A percentile compares a stretch with the other conserved stretches of the same genome.
These are phyloP conservation scores for Candida quercuum DNA, from an alignment of 805 yeast genomes.

Conservation along the genomic window DNA sequence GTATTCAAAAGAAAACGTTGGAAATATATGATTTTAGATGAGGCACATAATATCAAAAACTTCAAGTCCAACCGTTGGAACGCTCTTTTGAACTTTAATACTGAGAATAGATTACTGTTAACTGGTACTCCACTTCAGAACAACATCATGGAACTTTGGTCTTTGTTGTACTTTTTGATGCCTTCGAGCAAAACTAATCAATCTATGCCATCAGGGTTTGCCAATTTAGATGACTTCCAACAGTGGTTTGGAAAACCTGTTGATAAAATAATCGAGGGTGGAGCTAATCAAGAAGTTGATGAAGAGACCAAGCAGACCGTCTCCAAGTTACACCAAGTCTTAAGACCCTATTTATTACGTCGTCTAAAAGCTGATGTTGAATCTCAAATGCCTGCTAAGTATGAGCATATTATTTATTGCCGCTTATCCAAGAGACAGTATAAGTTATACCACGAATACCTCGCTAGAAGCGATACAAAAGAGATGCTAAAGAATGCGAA, in stretches of 20 bases:
- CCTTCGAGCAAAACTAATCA: conserved; percentile 73
- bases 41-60: conserved; percentile 96
- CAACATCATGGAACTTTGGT: conserved; percentile 94
- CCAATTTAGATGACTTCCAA: conserved; percentile 91
- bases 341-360: conserved; percentile 87
- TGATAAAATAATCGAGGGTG: conserved; percentile 82
- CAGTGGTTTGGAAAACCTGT: conserved; percentile 99
- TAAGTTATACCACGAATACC: conserved; percentile 88
- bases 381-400: conserved; percentile 97
- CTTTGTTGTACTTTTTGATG: conserved; percentile 89
- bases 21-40: conserved; percentile 96
- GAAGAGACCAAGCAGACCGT: conserved; percentile 83
- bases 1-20: conserved; percentile 88
- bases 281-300: conserved; percentile 46
- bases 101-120: conserved; percentile 77
- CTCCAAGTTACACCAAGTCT: conserved; percentile 82
- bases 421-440: conserved; percentile 89
- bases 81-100: conserved; percentile 87
- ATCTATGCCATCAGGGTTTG: conserved; percentile 87
- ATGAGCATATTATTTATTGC: conserved; percentile 92
- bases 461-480: conserved; percentile 93
- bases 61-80: conserved; percentile 97
- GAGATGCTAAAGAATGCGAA: conserved; percentile 94
- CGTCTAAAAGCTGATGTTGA: conserved; percentile 95
- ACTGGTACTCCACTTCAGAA: conserved; percentile 98